phyloP scores from a whole-genome alignment of 1,284 basidiomycete species.

The Malassezia arunalokei region DNA sequence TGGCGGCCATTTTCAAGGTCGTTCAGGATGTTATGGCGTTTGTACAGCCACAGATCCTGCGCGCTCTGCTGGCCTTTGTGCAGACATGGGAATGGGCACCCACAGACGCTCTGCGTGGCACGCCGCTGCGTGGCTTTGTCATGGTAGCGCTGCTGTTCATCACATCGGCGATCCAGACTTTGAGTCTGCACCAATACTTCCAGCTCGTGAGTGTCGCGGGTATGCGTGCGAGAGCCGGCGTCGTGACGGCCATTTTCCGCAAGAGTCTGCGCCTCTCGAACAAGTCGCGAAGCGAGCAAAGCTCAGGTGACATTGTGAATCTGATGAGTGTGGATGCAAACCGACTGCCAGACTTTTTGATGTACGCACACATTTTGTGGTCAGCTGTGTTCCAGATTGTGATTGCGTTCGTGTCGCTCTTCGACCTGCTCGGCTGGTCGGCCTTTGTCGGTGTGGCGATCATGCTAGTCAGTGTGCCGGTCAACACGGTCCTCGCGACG shows the following conservation, averaged over 20 bases:
- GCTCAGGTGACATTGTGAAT: conserved; percentile 89
- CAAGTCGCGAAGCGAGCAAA: conserved; percentile 60
- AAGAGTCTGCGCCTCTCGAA: conserved; percentile 75
- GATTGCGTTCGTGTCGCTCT: conserved; percentile 78
- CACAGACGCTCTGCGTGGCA: conserved; percentile 6
- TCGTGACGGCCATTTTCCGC: conserved; percentile 71
- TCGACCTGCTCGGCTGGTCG: conserved; percentile 77
- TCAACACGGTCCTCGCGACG: conserved; percentile 22
- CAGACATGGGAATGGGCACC: conserved; percentile 25
- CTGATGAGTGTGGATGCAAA: conserved; percentile 72
- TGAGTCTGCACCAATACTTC: conserved; percentile 82
- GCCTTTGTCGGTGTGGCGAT: conserved; percentile 82
- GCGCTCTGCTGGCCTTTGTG: conserved; percentile 64
- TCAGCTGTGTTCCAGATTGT: conserved; percentile 55
- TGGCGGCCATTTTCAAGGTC: conserved; percentile 58
- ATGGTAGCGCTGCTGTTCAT: conserved; percentile 55
- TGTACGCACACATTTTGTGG: conserved; percentile 56
- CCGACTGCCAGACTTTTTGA: conserved; percentile 72
- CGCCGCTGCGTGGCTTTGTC: conserved; percentile 46
- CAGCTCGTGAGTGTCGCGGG: conserved; percentile 69
- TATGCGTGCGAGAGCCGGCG: conserved; percentile 78
- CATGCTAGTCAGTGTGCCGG: conserved; percentile 52
- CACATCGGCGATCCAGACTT: conserved; percentile 59
- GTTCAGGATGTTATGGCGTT: conserved; percentile 70
- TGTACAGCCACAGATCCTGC: conserved; percentile 75